Conservation (phyloP, 2,329 filamentous ascomycete species). For the Setomelanomma holmii region DNA sequence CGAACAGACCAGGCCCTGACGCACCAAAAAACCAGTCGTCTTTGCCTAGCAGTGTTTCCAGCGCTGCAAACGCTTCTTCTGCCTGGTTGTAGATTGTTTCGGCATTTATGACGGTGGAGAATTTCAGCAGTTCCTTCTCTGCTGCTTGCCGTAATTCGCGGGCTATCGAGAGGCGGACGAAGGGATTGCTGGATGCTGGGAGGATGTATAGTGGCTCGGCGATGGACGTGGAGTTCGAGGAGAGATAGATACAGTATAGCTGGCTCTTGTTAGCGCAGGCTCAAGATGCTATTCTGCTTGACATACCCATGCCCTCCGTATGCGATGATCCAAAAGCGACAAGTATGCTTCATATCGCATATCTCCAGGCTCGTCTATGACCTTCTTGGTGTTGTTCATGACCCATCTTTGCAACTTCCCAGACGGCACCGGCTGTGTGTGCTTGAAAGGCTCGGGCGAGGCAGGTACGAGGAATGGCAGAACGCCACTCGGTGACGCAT, state of each 20-base stretch:
- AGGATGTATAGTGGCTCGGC: constrained; percentile 75
- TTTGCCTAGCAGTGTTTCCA: constrained; percentile 65
- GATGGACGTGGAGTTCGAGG: constrained; percentile 70
- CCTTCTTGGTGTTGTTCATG: constrained; percentile 51
- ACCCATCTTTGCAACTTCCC: constrained; percentile 75
- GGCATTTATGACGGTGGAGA: constrained; percentile 63
- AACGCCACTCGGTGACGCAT: constrained; percentile 87
- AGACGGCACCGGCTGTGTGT: constrained; percentile 60
- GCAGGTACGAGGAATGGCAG: constrained; percentile 82
- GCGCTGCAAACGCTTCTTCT: constrained; percentile 66
- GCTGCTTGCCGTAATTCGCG: constrained; percentile 76
- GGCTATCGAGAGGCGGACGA: constrained; percentile 70
- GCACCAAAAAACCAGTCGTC: constrained; percentile 68
- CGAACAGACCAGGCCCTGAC: constrained; percentile 73
- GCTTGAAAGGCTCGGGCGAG: constrained; percentile 36
- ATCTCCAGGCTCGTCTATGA: constrained; percentile 57
- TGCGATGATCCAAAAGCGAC: constrained; percentile 74
- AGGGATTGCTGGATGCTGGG: constrained; percentile 63
- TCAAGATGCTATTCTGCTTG: not conserved
- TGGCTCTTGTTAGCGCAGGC: constrained; percentile 27
- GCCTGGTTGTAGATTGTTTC: constrained; percentile 67
- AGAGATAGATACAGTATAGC: constrained; percentile 84
- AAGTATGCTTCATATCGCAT: constrained; percentile 75
- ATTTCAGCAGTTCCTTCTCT: constrained; percentile 73
- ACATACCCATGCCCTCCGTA: constrained; percentile 84